Conservation (phyloP, 441 rosid genomes). For the Pelargonium cotyledonis region DNA sequence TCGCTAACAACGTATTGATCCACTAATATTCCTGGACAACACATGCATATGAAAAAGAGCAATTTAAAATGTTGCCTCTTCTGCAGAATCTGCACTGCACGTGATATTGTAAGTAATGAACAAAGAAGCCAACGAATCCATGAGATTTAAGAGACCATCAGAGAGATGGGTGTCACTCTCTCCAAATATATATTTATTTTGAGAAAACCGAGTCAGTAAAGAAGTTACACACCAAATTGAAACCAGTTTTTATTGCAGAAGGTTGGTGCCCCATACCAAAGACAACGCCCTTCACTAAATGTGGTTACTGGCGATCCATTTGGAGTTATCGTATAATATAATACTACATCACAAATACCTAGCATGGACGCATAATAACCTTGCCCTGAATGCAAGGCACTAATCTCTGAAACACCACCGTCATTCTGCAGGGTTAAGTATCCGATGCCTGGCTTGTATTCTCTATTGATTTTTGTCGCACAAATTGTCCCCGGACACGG, state of each 20-base stretch:
- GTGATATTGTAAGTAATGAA: no score
- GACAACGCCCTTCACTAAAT: not conserved
- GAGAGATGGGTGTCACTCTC: no score
- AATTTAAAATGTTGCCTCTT: no score
- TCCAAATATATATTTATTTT: not conserved
- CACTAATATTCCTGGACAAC: no score
- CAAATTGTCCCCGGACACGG: conserved; percentile 20
- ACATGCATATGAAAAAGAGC: no score
- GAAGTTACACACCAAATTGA: conserved; percentile 4
- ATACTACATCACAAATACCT: not conserved
- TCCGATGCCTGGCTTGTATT: conserved; percentile 5
- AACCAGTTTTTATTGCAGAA: not conserved
- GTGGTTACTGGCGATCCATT: conserved; percentile 10
- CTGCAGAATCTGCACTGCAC: no score
- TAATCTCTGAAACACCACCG: not conserved
- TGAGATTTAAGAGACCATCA: no score
- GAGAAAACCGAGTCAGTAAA: not conserved
- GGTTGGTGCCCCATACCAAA: not conserved
- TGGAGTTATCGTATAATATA: conserved; percentile 1
- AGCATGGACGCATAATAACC: no score
- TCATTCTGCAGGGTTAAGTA: not conserved
- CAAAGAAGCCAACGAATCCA: no score
- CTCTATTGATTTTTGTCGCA: conserved; percentile 8
- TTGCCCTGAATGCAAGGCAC: not conserved
- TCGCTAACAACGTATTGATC: no score